A percentile compares a stretch with the other conserved stretches of the same genome.
Evolutionary conservation across 208 protist species (phyloP).

Genomic region (Leishmania lainsoni): DNA sequence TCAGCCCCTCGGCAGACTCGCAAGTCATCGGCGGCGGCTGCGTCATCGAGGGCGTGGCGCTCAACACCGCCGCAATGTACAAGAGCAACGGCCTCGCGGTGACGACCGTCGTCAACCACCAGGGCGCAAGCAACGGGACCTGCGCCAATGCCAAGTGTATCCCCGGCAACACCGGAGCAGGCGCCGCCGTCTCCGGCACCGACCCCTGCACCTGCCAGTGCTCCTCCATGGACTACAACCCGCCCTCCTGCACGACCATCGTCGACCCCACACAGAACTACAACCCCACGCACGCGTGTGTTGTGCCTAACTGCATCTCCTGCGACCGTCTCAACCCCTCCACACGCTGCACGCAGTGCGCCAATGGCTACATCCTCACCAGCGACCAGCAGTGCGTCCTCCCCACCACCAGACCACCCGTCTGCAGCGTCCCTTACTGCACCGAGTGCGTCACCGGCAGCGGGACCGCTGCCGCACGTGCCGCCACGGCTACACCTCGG

Average conservation of each 20-base stretch:
- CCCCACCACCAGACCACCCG: neutral
- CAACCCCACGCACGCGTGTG: neutral
- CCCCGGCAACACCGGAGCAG: constrained; percentile 1
- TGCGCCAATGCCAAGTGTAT: constrained; percentile 20
- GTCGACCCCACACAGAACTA: constrained; percentile 11
- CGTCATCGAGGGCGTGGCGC: neutral
- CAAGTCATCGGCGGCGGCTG: neutral
- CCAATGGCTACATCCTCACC: neutral
- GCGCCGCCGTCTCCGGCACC: neutral
- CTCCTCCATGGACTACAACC: constrained; percentile 6
- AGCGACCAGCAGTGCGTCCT: neutral
- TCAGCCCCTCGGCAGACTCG: neutral
- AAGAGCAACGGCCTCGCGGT: neutral
- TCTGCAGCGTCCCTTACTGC: neutral
- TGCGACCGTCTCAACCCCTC: neutral
- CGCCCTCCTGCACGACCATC: constrained; percentile 3
- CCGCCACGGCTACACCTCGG: neutral
- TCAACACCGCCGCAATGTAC: neutral
- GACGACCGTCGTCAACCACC: neutral
- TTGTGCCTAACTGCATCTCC: neutral
- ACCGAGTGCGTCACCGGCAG: neutral
- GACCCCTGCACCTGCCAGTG: constrained; percentile 14
- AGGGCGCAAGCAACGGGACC: constrained; percentile 1
- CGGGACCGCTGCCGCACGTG: neutral
- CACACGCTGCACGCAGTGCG: neutral